Base-by-base conservation (phyloP, 163 green algal species). In the Chlamydomonas reinhardtii region DNA sequence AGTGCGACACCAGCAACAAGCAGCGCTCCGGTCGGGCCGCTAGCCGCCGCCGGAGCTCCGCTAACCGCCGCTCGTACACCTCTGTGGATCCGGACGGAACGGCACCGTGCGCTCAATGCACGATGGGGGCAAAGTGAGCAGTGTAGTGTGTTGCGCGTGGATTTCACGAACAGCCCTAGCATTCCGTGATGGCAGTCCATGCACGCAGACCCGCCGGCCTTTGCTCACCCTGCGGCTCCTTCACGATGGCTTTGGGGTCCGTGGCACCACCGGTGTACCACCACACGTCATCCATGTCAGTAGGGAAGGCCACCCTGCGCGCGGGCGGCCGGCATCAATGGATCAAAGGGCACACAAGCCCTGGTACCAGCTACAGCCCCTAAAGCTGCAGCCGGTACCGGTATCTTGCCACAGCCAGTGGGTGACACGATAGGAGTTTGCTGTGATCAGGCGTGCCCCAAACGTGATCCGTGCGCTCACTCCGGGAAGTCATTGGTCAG, bases 1-100 rank as follows among this genome's bases (percentile, higher is more conserved):
- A 85, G 78, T 85, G 78, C n/a, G 78, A 24, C 25, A 85, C 78
- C 68, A 85, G 32, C 48, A 85, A 54, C 69, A 85, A 0, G 20
- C 48, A 61, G n/a, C 48, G 52, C 68, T 85, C 68, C 24, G 52
- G 52, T 12, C 68, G 78, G 2, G 11, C 31, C 4, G 78, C 66
- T 48, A 85, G 68, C 32, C 19, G 12, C 11, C n/a, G 32, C 32
- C 52, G 48, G 52, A 85, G 66, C 5, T 31, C 52, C 12, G 27
- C 32, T 54, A 85, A 62, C 32, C 78, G 78, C 52, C 52, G 20
- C 9, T 78, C 68, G 68, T 85, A 85, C 68, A 78, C 24, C 0
- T 22, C 78, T 85, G 77, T n/a, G n/a, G n/a, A n/a, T n/a, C n/a
- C n/a, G n/a, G n/a, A n/a, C n/a, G n/a, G n/a, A n/a, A n/a, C n/a